Base-by-base conservation (phyloP, 176 grass and related monocot species). In the Carex kokanica region DNA sequence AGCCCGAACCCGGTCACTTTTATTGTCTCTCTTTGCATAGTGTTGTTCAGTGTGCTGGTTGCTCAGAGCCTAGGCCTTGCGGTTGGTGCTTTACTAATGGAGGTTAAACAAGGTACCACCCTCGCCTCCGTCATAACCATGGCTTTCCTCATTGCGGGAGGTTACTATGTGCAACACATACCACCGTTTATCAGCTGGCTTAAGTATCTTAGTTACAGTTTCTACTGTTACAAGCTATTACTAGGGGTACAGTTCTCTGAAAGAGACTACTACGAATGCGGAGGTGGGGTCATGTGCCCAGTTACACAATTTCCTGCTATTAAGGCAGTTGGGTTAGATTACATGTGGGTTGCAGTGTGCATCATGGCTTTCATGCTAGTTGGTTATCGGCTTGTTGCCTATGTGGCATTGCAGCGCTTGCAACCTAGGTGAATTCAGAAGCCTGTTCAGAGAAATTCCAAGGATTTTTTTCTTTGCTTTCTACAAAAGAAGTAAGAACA, bases 101-200 rank as follows among this genome's bases (percentile, higher is more conserved):
- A 99, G 43, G 93, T 99, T 1, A 99, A 99, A 85, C 97, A 99
- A 84, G 97, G 92, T 2, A 99, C 97, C 17, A 99, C 97, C 36
- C 93, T 99, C 1, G 97, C 97, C 0, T 99, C 97, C 0, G 97
- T 99, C 54, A 88, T 94, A 86, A 99, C 93, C 86, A 90, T 99
- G 91, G 93, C 88, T 72, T 99, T 99, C 83, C 97, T 99, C 83
- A 99, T 99, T 51, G 97, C 97, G 11, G 97, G 93, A 23, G 97
- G 97, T 1, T 99, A 99, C 85, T 99, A 99, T 83, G 97, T 99
- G 20, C 93, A 99, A 78, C 93, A 99, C 57, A 99, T 99, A 87
- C 93, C 97, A 18, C 89, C 86, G 0, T 99, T 99, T 78, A 85
- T 99, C 5, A 85, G 83, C 4, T 99, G 97, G 97, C 91, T 99